Percentiles rank a stretch among this genome's conserved stretches.
Conservation (phyloP, 192 early-diverging fungal genomes). For the Coemansia sp. region DNA sequence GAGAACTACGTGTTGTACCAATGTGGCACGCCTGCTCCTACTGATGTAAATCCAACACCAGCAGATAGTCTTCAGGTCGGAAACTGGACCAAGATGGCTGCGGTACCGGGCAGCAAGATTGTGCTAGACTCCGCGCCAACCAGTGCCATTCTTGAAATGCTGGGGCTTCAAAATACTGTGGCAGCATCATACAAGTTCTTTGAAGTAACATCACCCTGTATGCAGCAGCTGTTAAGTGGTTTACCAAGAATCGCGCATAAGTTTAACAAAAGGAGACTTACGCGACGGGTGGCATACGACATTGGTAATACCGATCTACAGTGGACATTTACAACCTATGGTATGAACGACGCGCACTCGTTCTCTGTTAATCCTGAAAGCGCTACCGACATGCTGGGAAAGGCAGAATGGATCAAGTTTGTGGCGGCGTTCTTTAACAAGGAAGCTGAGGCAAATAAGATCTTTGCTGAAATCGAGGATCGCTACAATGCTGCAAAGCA, state of each 20-base stretch:
- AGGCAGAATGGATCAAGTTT: slow-evolving; percentile 53
- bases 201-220: slow-evolving; percentile 51
- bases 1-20: slow-evolving; percentile 67
- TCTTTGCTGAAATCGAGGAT: slow-evolving; percentile 37
- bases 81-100: slow-evolving; percentile 51
- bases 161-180: slow-evolving; percentile 32
- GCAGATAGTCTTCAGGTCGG: slow-evolving; percentile 40
- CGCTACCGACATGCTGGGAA: slow-evolving; percentile 42
- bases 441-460: slow-evolving; percentile 38
- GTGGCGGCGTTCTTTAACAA: slow-evolving; percentile 42
- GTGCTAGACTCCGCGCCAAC: slow-evolving; percentile 46
- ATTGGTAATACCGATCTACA: slow-evolving; percentile 50
- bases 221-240: slow-evolving; percentile 56
- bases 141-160: slow-evolving; percentile 48
- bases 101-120: slow-evolving; percentile 37
- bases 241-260: slow-evolving; percentile 38
- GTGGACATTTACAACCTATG: slow-evolving; percentile 56
- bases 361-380: slow-evolving; percentile 41
- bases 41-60: slow-evolving; percentile 49
- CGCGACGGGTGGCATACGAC: slow-evolving; percentile 51
- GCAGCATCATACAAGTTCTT: slow-evolving; percentile 41
- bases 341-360: slow-evolving; percentile 47
- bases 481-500: slow-evolving; percentile 38
- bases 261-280: slow-evolving; percentile 19
- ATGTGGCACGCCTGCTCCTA: slow-evolving; percentile 62